Percentiles rank a stretch among this genome's conserved stretches.
These are phyloP conservation scores for Eucalyptus tenuipes DNA, from an alignment of 345 rosid species.

Conservation along the genomic window DNA sequence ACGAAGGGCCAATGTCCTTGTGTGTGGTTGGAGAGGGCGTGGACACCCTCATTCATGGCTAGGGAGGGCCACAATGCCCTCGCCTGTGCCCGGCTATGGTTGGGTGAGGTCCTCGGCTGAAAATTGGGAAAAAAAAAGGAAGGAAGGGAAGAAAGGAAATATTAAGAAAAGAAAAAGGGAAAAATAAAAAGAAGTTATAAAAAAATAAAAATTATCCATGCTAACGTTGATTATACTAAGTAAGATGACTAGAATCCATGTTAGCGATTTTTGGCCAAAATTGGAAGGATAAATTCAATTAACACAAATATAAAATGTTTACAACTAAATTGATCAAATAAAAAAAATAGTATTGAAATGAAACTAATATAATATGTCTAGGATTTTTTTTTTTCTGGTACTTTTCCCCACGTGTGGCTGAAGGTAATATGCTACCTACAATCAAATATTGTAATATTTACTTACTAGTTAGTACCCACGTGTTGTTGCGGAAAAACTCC, in stretches of 20 bases:
- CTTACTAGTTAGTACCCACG: neutral
- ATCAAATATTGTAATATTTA: neutral
- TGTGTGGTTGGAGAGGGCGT: neutral
- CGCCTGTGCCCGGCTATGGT: accelerated
- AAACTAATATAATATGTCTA: too few species aligned
- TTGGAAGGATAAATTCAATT: too few species aligned
- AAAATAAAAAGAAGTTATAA: too few species aligned
- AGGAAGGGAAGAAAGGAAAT: too few species aligned
- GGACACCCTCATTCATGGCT: neutral
- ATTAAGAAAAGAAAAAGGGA: too few species aligned
- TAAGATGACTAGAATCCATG: accelerated
- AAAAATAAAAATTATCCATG: too few species aligned
- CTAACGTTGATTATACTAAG: accelerated
- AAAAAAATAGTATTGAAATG: too few species aligned
- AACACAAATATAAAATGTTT: too few species aligned
- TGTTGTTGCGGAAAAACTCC: neutral
- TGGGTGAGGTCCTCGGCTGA: neutral
- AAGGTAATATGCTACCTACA: neutral
- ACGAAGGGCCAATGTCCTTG: neutral
- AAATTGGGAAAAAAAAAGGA: neutral
- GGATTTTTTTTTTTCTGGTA: too few species aligned
- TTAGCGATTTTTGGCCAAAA: accelerated
- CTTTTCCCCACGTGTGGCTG: neutral
- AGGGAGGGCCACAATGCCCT: neutral
- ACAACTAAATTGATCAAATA: too few species aligned